Evolutionary conservation across 257 asterid genomes (phyloP).

Genomic region (Lycium ferocissimum): DNA sequence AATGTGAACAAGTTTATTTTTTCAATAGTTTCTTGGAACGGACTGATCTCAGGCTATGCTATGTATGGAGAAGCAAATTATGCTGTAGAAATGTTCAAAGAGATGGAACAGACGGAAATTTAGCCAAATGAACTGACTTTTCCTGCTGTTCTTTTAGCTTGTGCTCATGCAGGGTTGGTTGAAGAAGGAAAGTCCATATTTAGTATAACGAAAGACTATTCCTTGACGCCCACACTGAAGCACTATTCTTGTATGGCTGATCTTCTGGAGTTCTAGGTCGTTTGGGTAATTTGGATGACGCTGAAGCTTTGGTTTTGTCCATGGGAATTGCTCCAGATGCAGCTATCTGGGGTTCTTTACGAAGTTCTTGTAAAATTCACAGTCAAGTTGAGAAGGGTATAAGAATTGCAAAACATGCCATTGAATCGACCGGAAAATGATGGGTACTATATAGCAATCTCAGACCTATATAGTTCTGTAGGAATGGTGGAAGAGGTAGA

Average conservation of each 20-base stretch:
- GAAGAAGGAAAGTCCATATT: conserved; percentile 65
- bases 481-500: conserved; percentile 80
- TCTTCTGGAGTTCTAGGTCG: conserved; percentile 56
- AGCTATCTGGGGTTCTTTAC: conserved; percentile 76
- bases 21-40: conserved; percentile 77
- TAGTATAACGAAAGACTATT: conserved; percentile 54
- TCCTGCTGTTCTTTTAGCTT: conserved; percentile 75
- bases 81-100: conserved; percentile 60
- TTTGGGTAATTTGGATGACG: conserved; percentile 65
- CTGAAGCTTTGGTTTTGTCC: conserved; percentile 63
- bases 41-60: conserved; percentile 79
- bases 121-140: conserved; percentile 68
- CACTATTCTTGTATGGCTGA: conserved; percentile 85
- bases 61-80: conserved; percentile 68
- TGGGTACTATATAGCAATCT: conserved; percentile 67
- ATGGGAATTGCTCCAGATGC: conserved; percentile 79
- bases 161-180: conserved; percentile 76
- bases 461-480: conserved; percentile 69
- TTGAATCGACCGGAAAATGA: conserved; percentile 84
- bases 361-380: conserved; percentile 74
- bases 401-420: conserved; percentile 75
- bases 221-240: conserved; percentile 61
- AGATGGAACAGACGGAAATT: conserved; percentile 57
- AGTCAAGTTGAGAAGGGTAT: conserved; percentile 62
- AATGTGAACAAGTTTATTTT: too few species aligned